These are phyloP conservation scores for Desmodesmus armatus DNA, from an alignment of 139 green algal genomes.

Conservation along the genomic window DNA sequence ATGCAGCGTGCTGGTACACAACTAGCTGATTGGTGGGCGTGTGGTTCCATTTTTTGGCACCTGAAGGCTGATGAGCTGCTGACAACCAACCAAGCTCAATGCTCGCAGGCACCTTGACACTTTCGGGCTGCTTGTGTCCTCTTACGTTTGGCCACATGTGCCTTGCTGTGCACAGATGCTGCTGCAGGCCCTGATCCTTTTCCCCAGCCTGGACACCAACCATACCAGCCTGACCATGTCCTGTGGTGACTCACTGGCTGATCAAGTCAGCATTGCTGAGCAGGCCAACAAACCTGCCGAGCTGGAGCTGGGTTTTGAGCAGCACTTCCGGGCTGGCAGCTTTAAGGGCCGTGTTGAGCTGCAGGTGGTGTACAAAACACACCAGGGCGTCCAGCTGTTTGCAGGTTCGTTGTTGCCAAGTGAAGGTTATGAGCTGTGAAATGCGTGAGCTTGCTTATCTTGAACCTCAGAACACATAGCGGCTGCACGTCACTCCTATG, in stretches of 20 bases:
- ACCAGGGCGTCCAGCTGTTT: neutral
- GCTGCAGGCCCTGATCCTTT: neutral
- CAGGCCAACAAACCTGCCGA: neutral
- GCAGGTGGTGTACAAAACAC: neutral
- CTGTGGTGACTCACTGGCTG: too few relatives aligned
- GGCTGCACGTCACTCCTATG: neutral
- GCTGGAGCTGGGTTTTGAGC: neutral
- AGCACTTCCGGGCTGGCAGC: constrained; percentile 1
- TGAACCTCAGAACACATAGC: neutral
- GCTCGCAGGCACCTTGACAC: neutral
- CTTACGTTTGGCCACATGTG: neutral
- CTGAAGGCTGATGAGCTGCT: neutral
- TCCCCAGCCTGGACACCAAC: neutral
- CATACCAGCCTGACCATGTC: neutral
- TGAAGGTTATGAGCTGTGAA: neutral
- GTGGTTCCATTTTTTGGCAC: neutral
- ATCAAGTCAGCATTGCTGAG: too few relatives aligned
- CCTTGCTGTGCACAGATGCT: neutral
- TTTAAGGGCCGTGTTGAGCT: constrained; percentile 9
- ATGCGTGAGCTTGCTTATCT: neutral
- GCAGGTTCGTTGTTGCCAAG: neutral
- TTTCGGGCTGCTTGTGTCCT: neutral
- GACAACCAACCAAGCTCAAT: neutral
- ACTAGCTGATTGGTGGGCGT: neutral
- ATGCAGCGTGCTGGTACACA: neutral